Evolutionary conservation across 306 rosid species (phyloP).

Genomic region (Sicyos baderoa): DNA sequence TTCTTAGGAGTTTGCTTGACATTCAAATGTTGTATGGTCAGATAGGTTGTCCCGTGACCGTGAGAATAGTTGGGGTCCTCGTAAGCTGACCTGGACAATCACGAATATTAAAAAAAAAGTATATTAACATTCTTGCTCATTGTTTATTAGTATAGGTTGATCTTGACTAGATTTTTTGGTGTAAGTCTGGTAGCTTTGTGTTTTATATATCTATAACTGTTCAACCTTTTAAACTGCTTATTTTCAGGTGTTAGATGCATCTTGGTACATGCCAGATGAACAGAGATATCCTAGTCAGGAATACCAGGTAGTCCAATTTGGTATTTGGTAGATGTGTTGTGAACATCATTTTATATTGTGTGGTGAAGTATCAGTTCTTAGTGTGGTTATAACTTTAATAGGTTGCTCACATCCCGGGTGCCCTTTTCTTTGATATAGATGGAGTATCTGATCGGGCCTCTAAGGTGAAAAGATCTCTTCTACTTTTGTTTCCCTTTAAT

Average conservation of each 20-base stretch:
- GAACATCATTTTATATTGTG: background rate
- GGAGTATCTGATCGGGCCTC: slow-evolving; percentile 72
- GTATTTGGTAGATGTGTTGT: background rate
- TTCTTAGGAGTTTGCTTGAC: no score
- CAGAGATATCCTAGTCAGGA: slow-evolving; percentile 86
- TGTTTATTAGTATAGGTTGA: background rate
- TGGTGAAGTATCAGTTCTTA: background rate
- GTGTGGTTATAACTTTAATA: slow-evolving; percentile 22
- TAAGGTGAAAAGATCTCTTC: slow-evolving; percentile 39
- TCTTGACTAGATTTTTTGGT: background rate
- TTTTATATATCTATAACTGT: slow-evolving; percentile 2
- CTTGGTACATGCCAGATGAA: slow-evolving; percentile 99
- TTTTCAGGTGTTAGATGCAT: slow-evolving; percentile 82
- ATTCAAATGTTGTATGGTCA: no score
- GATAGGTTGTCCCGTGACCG: no score
- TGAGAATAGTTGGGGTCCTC: no score
- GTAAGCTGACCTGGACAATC: no score
- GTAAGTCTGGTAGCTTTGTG: background rate
- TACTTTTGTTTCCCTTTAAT: background rate
- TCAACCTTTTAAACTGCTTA: background rate
- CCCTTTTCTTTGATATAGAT: slow-evolving; percentile 96
- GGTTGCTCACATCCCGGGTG: slow-evolving; percentile 99
- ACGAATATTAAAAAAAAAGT: no score
- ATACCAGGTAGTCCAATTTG: slow-evolving; percentile 53
- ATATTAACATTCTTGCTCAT: background rate